phyloP scores from a whole-genome alignment of 2,329 filamentous ascomycete species.

The Xylariomycetidae sp. region DNA sequence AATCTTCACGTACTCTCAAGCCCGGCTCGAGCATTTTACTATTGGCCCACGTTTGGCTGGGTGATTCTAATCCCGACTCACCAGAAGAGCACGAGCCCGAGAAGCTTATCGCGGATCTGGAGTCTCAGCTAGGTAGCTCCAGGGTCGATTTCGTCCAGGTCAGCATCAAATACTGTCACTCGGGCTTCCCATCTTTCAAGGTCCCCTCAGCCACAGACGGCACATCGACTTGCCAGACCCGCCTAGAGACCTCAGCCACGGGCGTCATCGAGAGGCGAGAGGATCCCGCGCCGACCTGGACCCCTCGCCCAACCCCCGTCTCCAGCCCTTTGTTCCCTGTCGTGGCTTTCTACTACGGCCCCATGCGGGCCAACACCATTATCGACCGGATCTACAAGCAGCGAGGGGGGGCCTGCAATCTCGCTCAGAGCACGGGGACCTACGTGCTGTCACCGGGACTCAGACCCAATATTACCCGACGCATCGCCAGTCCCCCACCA shows the following conservation, averaged over 20 bases:
- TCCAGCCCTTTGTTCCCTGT: too few species aligned
- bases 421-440: neutral
- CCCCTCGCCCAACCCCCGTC: too few species aligned
- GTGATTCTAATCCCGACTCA: constrained; percentile 22
- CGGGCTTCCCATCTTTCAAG: constrained; percentile 42
- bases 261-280: constrained; percentile 48
- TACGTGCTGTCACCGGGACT: too few species aligned
- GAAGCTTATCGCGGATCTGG: constrained; percentile 54
- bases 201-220: constrained; percentile 22
- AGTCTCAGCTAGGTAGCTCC: constrained; percentile 48
- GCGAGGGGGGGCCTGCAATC: constrained; percentile 3
- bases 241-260: constrained; percentile 46
- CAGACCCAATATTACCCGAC: neutral
- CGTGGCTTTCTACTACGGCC: neutral
- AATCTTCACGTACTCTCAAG: constrained; percentile 33
- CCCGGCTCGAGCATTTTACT: constrained; percentile 42
- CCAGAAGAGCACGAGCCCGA: constrained; percentile 39
- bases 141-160: constrained; percentile 47
- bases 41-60: constrained; percentile 41
- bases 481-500: neutral
- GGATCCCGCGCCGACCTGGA: constrained; percentile 47
- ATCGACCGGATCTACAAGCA: neutral
- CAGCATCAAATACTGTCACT: constrained; percentile 50
- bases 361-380: constrained; percentile 9
- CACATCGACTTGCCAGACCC: constrained; percentile 39